Conservation (phyloP, 164 flowering plant genomes). For the Tetrastigma voinierianum region DNA sequence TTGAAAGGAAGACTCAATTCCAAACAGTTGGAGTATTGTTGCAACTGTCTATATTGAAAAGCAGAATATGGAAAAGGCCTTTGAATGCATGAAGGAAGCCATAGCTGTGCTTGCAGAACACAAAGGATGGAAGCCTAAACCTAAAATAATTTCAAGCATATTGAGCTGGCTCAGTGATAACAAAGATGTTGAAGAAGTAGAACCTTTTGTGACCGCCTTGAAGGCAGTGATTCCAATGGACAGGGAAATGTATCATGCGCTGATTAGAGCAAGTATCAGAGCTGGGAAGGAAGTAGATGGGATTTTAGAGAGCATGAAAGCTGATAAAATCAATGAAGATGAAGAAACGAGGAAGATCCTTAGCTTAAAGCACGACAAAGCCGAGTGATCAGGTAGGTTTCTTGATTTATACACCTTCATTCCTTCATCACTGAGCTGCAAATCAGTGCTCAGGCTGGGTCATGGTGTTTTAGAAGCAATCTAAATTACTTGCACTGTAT, state of each 20-base stretch:
- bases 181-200: conserved; percentile 22
- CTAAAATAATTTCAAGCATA: conserved; percentile 11
- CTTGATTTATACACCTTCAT: too few species aligned
- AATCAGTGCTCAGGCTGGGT: too few species aligned
- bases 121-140: conserved; percentile 34
- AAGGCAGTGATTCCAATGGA: conserved; percentile 19
- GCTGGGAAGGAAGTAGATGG: conserved; percentile 24
- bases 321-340: conserved; percentile 23
- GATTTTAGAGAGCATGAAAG: conserved; percentile 36
- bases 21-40: conserved; percentile 37
- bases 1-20: conserved; percentile 28
- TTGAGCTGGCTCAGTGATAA: conserved; percentile 27
- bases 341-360: conserved; percentile 13
- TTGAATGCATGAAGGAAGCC: conserved; percentile 38
- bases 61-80: conserved; percentile 30
- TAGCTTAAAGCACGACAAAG: not conserved
- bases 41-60: conserved; percentile 26
- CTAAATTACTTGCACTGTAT: too few species aligned
- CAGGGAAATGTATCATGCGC: conserved; percentile 26
- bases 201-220: conserved; percentile 27
- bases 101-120: conserved; percentile 26
- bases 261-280: conserved; percentile 26
- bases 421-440: too few species aligned
- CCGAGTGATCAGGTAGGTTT: too few species aligned
- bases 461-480: too few species aligned